These are phyloP conservation scores for Niebla homalea DNA, from an alignment of 495 filamentous ascomycete species.

Conservation along the genomic window DNA sequence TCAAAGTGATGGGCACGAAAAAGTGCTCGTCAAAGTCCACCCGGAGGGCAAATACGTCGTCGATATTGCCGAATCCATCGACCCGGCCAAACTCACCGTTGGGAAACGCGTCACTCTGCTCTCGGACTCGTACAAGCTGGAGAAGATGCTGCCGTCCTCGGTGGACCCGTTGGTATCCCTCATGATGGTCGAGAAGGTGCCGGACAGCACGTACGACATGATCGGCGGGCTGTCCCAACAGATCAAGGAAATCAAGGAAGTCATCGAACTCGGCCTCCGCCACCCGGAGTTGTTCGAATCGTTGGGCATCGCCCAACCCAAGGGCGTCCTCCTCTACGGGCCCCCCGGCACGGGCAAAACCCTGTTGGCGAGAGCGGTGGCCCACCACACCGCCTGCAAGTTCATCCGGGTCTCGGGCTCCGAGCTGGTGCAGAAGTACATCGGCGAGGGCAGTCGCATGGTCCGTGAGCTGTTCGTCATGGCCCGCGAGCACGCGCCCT, in stretches of 20 bases:
- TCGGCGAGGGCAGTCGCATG: constrained; percentile 96
- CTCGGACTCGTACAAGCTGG: constrained; percentile 92
- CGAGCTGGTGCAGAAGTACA: constrained; percentile 97
- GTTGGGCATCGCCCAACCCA: constrained; percentile 93
- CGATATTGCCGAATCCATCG: constrained; percentile 88
- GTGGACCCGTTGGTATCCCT: constrained; percentile 98
- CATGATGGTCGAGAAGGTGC: constrained; percentile 99
- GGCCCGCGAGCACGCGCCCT: constrained; percentile 97
- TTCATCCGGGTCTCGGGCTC: constrained; percentile 96
- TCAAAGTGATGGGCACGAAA: constrained; percentile 99
- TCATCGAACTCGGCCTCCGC: constrained; percentile 96
- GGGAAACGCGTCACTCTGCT: constrained; percentile 96
- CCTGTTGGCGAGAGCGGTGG: constrained; percentile 84
- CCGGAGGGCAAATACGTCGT: constrained; percentile 99
- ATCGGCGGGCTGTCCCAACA: constrained; percentile 98
- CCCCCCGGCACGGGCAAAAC: constrained; percentile 97
- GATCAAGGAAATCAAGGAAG: constrained; percentile 99
- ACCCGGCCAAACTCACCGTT: constrained; percentile 87
- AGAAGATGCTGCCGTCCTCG: constrained; percentile 93
- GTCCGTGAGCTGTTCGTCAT: constrained; percentile 98
- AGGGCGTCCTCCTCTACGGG: constrained; percentile 93
- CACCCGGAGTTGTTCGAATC: constrained; percentile 98
- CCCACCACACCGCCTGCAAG: constrained; percentile 95
- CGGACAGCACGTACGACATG: constrained; percentile 99
- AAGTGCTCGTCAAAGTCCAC: constrained; percentile 97